Conservation (phyloP, 2,329 filamentous ascomycete species). For the Cordyceps farinosa region DNA sequence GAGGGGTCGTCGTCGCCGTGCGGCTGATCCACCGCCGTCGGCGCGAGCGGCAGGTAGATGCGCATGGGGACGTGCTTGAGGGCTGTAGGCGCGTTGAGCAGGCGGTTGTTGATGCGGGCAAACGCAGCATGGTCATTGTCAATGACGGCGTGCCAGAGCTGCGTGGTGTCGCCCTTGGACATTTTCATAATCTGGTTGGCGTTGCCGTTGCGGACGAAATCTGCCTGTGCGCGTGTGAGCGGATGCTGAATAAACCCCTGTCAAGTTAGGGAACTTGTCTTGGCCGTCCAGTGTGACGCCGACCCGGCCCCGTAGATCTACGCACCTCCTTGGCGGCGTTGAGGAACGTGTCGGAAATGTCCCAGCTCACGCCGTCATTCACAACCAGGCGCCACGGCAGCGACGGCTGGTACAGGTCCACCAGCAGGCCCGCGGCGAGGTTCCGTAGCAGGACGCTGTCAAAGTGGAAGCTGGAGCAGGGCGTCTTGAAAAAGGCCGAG, state of each 20-base stretch:
- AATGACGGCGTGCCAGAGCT: slow-evolving; percentile 77
- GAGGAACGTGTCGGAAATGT: slow-evolving; percentile 60
- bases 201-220: slow-evolving; percentile 83
- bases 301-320: background rate
- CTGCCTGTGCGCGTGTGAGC: slow-evolving; percentile 50
- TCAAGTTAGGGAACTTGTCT: too few relatives aligned
- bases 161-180: slow-evolving; percentile 76
- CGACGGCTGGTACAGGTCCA: slow-evolving; percentile 53
- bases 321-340: slow-evolving; percentile 61
- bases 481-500: slow-evolving; percentile 47
- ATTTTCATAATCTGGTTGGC: slow-evolving; percentile 88
- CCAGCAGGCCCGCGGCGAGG: slow-evolving; percentile 50
- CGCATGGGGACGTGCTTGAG: slow-evolving; percentile 83
- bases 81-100: slow-evolving; percentile 71
- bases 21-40: background rate
- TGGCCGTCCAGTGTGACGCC: too few relatives aligned
- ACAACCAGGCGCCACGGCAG: slow-evolving; percentile 56
- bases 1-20: slow-evolving; percentile 24
- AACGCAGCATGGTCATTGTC: slow-evolving; percentile 73
- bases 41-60: slow-evolving; percentile 71
- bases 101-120: slow-evolving; percentile 67
- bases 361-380: slow-evolving; percentile 53
- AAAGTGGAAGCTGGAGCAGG: slow-evolving; percentile 58
- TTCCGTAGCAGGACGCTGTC: slow-evolving; percentile 52
- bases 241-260: too few relatives aligned